A percentile compares a stretch with the other conserved stretches of the same genome.
Conservation (phyloP, 2,329 filamentous ascomycete species). For the Aureobasidium sp. region DNA sequence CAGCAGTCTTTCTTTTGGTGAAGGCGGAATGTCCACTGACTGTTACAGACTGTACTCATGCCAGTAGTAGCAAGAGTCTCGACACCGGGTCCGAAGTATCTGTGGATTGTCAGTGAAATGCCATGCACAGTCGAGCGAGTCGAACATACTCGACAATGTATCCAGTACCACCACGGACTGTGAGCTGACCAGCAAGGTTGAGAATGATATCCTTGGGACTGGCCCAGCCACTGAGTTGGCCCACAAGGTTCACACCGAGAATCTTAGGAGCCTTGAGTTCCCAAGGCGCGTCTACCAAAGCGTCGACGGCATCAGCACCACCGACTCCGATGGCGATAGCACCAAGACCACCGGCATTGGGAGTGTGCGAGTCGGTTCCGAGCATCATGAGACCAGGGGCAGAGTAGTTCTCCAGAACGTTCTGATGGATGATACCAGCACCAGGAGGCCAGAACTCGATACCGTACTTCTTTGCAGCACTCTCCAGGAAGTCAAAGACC, state of each 20-base stretch:
- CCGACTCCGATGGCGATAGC: constrained; percentile 95
- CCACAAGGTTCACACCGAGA: constrained; percentile 75
- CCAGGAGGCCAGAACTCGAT: constrained; percentile 95
- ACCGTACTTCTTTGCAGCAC: constrained; percentile 80
- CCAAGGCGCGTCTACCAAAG: constrained; percentile 92
- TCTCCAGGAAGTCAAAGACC: constrained; percentile 96
- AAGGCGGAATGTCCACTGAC: constrained; percentile 38
- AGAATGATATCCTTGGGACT: constrained; percentile 95
- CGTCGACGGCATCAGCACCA: constrained; percentile 94
- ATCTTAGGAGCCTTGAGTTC: constrained; percentile 93
- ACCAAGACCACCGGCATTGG: constrained; percentile 90
- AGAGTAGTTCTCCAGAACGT: constrained; percentile 94
- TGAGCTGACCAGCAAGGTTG: constrained; percentile 78
- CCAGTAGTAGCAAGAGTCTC: constrained; percentile 84
- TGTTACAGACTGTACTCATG: constrained; percentile 87
- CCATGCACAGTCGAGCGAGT: constrained; percentile 3
- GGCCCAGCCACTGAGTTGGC: constrained; percentile 81
- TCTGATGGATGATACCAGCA: constrained; percentile 95
- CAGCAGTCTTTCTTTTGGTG: constrained; percentile 69
- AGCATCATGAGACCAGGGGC: constrained; percentile 98
- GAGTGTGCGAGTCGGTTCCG: constrained; percentile 93
- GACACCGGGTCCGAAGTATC: constrained; percentile 83
- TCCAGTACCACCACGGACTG: constrained; percentile 83
- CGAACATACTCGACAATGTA: constrained; percentile 80
- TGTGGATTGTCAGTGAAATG: not conserved